Percentiles rank a stretch among this genome's conserved stretches.
Conservation (phyloP, 371 early-diverging fungal genomes). For the Batkoa obscura region DNA sequence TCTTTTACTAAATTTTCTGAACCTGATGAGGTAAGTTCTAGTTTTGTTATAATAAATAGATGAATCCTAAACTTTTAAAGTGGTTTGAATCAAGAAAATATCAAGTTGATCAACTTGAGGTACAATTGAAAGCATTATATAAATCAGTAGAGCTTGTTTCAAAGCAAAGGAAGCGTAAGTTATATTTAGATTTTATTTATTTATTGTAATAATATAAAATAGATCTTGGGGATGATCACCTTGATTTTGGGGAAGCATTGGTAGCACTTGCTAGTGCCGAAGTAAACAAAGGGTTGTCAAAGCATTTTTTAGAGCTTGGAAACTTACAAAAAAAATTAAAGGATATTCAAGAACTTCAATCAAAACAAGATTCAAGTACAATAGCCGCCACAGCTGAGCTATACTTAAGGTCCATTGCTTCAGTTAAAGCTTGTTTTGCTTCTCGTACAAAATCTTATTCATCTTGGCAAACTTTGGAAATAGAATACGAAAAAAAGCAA, state of each 20-base stretch:
- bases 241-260: slow-evolving; percentile 63
- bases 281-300: slow-evolving; percentile 37
- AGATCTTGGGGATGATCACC: background rate
- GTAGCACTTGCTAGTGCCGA: slow-evolving; percentile 54
- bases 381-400: slow-evolving; percentile 69
- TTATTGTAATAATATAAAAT: background rate
- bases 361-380: slow-evolving; percentile 41
- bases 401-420: slow-evolving; percentile 69
- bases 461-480: slow-evolving; percentile 43
- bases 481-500: too few relatives aligned
- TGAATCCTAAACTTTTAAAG: slow-evolving; percentile 16
- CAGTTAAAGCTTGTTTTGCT: slow-evolving; percentile 54
- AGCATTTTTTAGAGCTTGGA: slow-evolving; percentile 38
- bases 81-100: slow-evolving; percentile 61
- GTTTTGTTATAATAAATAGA: background rate
- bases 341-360: slow-evolving; percentile 46
- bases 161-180: slow-evolving; percentile 57
- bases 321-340: slow-evolving; percentile 61
- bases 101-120: slow-evolving; percentile 64
- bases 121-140: slow-evolving; percentile 57
- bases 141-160: slow-evolving; percentile 64
- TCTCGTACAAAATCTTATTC: slow-evolving; percentile 52
- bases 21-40: slow-evolving; percentile 19
- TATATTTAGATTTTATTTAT: background rate
- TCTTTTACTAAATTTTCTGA: slow-evolving; percentile 28